phyloP scores from a whole-genome alignment of 345 rosid species.

The Clarkia xantiana region DNA sequence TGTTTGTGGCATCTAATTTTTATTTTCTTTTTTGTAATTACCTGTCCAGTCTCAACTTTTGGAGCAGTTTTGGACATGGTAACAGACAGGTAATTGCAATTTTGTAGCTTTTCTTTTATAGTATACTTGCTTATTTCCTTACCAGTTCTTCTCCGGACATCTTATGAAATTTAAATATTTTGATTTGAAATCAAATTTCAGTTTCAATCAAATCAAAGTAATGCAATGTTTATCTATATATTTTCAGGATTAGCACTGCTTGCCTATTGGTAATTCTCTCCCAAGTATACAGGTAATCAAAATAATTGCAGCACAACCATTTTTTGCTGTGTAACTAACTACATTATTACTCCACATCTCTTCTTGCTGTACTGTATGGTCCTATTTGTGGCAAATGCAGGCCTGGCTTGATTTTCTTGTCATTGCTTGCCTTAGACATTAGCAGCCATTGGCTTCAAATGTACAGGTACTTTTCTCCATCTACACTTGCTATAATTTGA shows the following conservation, averaged over 20 bases:
- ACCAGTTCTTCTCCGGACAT: not conserved
- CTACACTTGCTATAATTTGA: no score
- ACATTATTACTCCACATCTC: no score
- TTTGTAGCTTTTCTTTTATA: no score
- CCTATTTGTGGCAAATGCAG: conserved; percentile 18
- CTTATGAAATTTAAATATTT: not conserved
- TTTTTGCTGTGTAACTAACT: no score
- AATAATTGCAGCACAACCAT: no score
- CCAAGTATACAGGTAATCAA: conserved; percentile 60
- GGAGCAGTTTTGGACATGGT: conserved; percentile 98
- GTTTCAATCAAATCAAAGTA: not conserved
- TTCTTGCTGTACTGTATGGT: conserved; percentile 1
- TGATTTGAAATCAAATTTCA: not conserved
- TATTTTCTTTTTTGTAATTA: conserved; percentile 12
- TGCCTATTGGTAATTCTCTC: conserved; percentile 84
- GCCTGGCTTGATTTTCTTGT: conserved; percentile 80
- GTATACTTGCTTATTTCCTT: no score
- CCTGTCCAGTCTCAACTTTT: conserved; percentile 69
- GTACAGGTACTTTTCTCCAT: conserved; percentile 89
- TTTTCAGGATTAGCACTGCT: conserved; percentile 92
- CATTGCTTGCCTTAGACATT: conserved; percentile 77
- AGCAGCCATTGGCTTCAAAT: conserved; percentile 94
- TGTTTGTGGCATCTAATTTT: not conserved
- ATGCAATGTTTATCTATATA: no score
- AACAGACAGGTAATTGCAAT: conserved; percentile 86